Evolutionary conservation across 768 basidiomycete genomes (phyloP), one percentile per base, ranked within the genome.

Genomic region (Calocera viscosa): DNA sequence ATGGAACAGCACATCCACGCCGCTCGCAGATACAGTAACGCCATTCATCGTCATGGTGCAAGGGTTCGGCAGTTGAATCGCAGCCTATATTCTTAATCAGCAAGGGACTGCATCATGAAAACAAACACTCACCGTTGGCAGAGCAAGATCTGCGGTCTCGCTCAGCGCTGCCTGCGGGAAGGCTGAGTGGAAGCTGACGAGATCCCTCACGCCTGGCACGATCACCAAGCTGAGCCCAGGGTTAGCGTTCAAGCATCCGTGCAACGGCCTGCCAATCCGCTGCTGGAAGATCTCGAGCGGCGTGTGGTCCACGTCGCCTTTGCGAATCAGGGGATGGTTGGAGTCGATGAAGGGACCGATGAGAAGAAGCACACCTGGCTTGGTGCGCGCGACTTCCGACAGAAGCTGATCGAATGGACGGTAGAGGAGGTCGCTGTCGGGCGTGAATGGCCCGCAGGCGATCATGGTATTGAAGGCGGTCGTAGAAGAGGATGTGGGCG

Each of bases 341-440:
- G 83, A 76, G 70, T 97, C 93, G 47, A 98, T 77, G 74, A 98
- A 99, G 1, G 96, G 96, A 0, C 96, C 96, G 33, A 91, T 77
- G 66, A 99, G 79, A 19, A 98, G 77, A 12, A 94, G 73, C 0
- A 89, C 87, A 19, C 86, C 81, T 0, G 95, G 95, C 71, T 86
- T 87, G 28, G 79, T 80, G 8, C 76, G 72, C 70, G 81, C 82
- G n/a, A 88, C 77, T n/a, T 79, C 80, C n/a, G 83, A 76, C 12
- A 92, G 69, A 26, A 97, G 77, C 1, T 79, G 78, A 16, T 79
- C 77, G 80, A 91, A 87, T 0, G 89, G 87, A 69, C 82, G 84
- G 77, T 84, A 98, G 19, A 80, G 76, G 32, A 96, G 79, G 74
- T 96, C 87, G 1, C 83, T 75, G 66, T 95, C 93, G 0, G 82